Conservation (phyloP, 371 early-diverging fungal species). For the Gilbertella persicaria region DNA sequence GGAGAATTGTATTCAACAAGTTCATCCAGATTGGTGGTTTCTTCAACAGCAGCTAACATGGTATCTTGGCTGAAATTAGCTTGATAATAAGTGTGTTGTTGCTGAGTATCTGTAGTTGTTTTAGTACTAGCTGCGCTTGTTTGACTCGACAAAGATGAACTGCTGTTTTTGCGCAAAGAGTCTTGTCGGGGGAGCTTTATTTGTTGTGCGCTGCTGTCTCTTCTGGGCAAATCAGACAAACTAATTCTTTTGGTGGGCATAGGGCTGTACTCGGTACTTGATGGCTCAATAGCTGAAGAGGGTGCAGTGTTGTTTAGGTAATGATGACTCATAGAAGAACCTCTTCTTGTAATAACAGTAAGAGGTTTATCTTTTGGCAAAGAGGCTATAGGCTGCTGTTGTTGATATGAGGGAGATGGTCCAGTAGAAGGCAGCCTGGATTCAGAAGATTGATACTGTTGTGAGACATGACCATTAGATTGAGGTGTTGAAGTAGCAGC, state of each 20-base stretch:
- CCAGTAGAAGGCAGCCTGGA: not conserved
- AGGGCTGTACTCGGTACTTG: too few relatives aligned
- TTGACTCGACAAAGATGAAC: too few relatives aligned
- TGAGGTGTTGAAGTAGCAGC: not conserved
- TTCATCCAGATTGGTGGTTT: not conserved
- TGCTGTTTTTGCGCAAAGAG: too few relatives aligned
- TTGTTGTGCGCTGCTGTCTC: not conserved
- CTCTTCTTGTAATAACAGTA: not conserved
- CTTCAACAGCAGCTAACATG: not conserved
- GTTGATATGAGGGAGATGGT: not conserved
- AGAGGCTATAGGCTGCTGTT: not conserved
- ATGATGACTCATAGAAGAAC: not conserved
- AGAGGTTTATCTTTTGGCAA: not conserved
- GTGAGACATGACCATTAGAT: too few relatives aligned
- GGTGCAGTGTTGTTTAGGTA: not conserved
- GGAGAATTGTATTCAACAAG: constrained; percentile 8
- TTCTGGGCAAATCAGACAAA: not conserved
- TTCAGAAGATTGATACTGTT: not conserved
- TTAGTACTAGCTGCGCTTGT: not conserved
- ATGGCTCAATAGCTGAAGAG: too few relatives aligned
- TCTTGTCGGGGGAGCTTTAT: not conserved
- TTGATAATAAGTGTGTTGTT: constrained; percentile 9
- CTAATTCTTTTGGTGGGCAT: not conserved
- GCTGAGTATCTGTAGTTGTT: not conserved
- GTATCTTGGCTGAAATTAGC: constrained; percentile 3